Evolutionary conservation across 768 basidiomycete species (phyloP).

Genomic region (Lactifluus hygrophoroides): DNA sequence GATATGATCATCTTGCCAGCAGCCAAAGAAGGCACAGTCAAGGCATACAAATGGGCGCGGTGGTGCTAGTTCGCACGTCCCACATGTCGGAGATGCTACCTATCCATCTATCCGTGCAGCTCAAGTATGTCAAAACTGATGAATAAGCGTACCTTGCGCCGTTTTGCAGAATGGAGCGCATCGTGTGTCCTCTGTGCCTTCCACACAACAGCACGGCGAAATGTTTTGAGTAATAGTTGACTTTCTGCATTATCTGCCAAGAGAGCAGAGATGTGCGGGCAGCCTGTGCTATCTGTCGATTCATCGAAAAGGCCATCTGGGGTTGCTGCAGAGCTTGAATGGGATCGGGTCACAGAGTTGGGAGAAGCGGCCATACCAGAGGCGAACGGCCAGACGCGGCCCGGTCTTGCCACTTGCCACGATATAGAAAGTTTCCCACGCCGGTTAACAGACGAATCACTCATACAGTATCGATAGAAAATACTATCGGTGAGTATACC

Average conservation of each 20-base stretch:
- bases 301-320: conserved; percentile 12
- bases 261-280: conserved; percentile 35
- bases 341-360: conserved; percentile 10
- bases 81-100: conserved; percentile 56
- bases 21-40: conserved; percentile 60
- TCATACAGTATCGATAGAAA: no score
- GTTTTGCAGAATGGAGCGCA: conserved; percentile 45
- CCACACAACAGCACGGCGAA: conserved; percentile 49
- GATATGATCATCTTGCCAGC: conserved; percentile 57
- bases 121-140: neutral
- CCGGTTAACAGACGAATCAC: no score
- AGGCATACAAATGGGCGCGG: conserved; percentile 65
- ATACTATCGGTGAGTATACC: no score
- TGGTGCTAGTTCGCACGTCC: conserved; percentile 45
- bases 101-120: conserved; percentile 21
- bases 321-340: conserved; percentile 6
- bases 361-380: conserved; percentile 8
- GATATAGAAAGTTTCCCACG: neutral
- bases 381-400: neutral
- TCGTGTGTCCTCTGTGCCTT: conserved; percentile 38
- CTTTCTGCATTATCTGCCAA: conserved; percentile 30
- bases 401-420: neutral
- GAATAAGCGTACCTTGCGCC: conserved; percentile 47
- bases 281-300: conserved; percentile 15
- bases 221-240: conserved; percentile 37